Percentiles rank a stretch among this genome's conserved stretches.
phyloP scores from a whole-genome alignment of 176 grass and related monocot species.

The Neostapfia colusana region DNA sequence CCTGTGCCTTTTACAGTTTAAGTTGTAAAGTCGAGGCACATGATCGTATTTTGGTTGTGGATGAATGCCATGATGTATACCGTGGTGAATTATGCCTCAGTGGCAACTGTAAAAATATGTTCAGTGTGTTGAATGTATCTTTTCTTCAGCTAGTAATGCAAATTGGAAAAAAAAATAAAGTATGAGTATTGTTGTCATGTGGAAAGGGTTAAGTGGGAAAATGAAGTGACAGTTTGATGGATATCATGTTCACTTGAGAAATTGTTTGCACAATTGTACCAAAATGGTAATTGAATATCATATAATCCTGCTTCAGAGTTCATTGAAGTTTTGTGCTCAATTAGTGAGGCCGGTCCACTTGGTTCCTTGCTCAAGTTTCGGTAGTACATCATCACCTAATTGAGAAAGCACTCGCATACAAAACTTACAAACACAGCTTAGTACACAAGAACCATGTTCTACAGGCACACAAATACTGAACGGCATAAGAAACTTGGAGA shows the following conservation, averaged over 20 bases:
- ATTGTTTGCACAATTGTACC: no score
- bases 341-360: no score
- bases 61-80: neutral
- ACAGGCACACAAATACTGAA: neutral
- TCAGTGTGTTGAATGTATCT: neutral
- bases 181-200: no score
- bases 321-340: no score
- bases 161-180: no score
- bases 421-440: neutral
- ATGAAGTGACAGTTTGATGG: no score
- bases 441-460: neutral
- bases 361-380: no score
- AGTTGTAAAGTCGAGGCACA: conserved; percentile 18
- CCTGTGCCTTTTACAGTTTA: conserved; percentile 24
- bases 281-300: no score
- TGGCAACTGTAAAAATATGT: neutral
- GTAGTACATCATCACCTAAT: neutral
- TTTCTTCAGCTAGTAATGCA: no score
- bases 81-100: conserved; percentile 19
- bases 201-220: no score
- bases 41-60: conserved; percentile 24
- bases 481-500: neutral
- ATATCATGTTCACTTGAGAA: no score
- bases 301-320: no score
- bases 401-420: neutral